Evolutionary conservation across 2,329 filamentous ascomycete species (phyloP).

Genomic region (Hypoxylon sp.): DNA sequence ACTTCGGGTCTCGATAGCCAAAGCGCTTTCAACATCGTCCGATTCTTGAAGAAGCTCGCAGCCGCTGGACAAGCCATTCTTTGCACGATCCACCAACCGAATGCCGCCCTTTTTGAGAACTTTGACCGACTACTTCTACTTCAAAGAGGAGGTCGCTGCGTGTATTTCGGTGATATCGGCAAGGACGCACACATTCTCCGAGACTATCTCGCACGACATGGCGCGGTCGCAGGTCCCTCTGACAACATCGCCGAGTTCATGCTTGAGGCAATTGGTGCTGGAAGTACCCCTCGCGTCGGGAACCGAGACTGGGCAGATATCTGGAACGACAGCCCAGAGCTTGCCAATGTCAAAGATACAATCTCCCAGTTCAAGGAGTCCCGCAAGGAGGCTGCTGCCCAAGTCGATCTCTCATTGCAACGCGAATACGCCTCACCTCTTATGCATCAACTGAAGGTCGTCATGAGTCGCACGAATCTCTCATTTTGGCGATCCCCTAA

Average conservation of each 20-base stretch:
- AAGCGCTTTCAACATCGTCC: conserved; percentile 82
- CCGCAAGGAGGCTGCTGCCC: conserved; percentile 61
- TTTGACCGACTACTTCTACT: conserved; percentile 87
- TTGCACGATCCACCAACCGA: conserved; percentile 93
- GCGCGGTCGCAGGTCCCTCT: conserved; percentile 69
- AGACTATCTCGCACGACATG: conserved; percentile 71
- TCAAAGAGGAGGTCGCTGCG: conserved; percentile 82
- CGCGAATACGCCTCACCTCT: conserved; percentile 88
- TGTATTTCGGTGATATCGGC: conserved; percentile 90
- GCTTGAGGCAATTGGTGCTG: conserved; percentile 87
- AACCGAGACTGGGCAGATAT: conserved; percentile 84
- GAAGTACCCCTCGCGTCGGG: conserved; percentile 79
- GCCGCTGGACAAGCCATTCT: conserved; percentile 88
- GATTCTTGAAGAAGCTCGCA: conserved; percentile 82
- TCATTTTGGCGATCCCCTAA: conserved; percentile 89
- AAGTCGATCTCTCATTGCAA: conserved; percentile 68
- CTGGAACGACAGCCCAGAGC: conserved; percentile 81
- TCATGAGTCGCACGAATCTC: conserved; percentile 79
- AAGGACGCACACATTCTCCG: conserved; percentile 80
- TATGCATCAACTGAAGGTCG: conserved; percentile 82
- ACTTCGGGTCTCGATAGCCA: conserved; percentile 82
- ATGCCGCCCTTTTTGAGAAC: conserved; percentile 87
- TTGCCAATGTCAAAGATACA: conserved; percentile 74
- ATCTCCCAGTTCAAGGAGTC: conserved; percentile 77
- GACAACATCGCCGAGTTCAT: conserved; percentile 82